Base-by-base conservation (phyloP, 169 alveolate species). In the Perkinsus marinus region DNA sequence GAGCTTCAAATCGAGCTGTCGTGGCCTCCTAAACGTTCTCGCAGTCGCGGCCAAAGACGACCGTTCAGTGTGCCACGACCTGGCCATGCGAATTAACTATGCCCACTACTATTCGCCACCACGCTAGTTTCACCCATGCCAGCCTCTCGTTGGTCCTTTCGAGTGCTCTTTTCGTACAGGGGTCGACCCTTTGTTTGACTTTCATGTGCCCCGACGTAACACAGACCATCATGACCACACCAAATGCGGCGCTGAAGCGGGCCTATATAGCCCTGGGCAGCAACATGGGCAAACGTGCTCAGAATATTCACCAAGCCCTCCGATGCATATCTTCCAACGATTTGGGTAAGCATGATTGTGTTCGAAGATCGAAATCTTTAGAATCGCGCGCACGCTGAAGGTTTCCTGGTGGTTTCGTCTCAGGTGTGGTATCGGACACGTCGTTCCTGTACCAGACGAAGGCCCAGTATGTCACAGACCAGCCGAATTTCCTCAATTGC, bases 211-310 rank as follows among this genome's bases (percentile, higher is more conserved):
- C 79, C 79, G 79, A 57, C 30, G 26, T 26, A 2, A 57, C 79
- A 57, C 26, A 19, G 79, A 26, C 5, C 79, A 13, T 30, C 34
- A 13, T 26, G 37, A 26, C 79, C 79, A 19, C 79, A 13, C 34
- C 46, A 41, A 41, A 10, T 41, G 46, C 79, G 79, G 34, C 79
- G 79, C 22, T 57, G 34, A 57, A 57, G 34, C 57, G 41, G 6
- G 94, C 94, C 0, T 92, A 90, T 68, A 91, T 92, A 19, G 89
- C 92, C 39, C 39, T 92, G 89, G 94, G 94, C 19, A 43, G 92
- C n/a, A 92, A 92, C 43, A 37, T 91, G 39, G 92, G 91, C 13
- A 91, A 92, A 0, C 92, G 94, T 0, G 90, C 91, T 0, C 90
- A 39, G 41, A 91, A n/a, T 68, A 91, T 92, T 2, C 93, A 90